phyloP scores from a whole-genome alignment of 306 rosid species.

The Sesbania bispinosa region DNA sequence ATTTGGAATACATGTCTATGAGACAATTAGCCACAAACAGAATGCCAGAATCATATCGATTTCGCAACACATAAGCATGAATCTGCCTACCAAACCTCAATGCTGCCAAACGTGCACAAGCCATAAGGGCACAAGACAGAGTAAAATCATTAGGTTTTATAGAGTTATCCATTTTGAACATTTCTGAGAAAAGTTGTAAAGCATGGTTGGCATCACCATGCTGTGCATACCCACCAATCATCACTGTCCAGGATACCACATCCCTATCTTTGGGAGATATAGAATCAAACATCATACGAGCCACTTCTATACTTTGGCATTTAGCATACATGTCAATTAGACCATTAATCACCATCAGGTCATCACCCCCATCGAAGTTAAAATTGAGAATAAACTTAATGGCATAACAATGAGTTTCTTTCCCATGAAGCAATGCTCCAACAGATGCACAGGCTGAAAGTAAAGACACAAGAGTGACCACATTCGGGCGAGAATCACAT shows the following conservation, averaged over 20 bases:
- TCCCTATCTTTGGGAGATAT: conserved; percentile 44
- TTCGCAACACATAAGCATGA: conserved; percentile 63
- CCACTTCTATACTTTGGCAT: conserved; percentile 49
- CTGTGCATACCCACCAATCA: conserved; percentile 93
- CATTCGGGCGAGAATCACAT: conserved; percentile 58
- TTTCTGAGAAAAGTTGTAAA: conserved; percentile 58
- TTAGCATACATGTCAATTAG: conserved; percentile 90
- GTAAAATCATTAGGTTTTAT: conserved; percentile 80
- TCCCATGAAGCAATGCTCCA: conserved; percentile 70
- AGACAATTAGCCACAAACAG: conserved; percentile 74
- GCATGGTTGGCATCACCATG: conserved; percentile 84
- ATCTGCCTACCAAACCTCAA: conserved; percentile 64
- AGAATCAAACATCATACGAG: conserved; percentile 54
- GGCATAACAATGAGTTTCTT: conserved; percentile 69
- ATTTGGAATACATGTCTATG: conserved; percentile 83
- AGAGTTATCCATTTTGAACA: conserved; percentile 43
- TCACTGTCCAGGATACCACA: conserved; percentile 88
- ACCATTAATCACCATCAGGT: conserved; percentile 71
- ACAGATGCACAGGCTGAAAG: conserved; percentile 81
- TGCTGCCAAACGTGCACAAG: conserved; percentile 81
- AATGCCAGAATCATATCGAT: conserved; percentile 38
- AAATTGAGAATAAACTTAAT: conserved; percentile 48
- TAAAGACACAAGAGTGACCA: conserved; percentile 69
- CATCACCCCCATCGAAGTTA: conserved; percentile 39
- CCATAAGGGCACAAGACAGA: conserved; percentile 75